Conservation (phyloP, 257 asterid species). For the Capsicum pubescens region DNA sequence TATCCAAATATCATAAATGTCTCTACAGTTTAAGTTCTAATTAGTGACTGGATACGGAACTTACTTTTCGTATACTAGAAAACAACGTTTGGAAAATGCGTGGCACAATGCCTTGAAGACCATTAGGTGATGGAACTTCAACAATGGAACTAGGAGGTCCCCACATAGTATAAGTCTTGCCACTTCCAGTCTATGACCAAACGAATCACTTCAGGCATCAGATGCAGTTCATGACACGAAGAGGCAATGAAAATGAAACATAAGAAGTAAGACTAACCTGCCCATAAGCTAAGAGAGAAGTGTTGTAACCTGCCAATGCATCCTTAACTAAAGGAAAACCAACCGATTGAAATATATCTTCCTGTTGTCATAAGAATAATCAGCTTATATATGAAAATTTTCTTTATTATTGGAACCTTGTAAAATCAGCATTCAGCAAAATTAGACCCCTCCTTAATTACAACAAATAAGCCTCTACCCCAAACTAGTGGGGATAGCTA, state of each 20-base stretch:
- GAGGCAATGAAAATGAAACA: neutral
- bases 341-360: slow-evolving; percentile 67
- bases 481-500: neutral
- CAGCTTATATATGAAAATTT: neutral
- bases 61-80: slow-evolving; percentile 79
- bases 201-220: slow-evolving; percentile 24
- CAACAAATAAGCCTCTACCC: neutral
- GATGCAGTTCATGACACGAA: slow-evolving; percentile 26
- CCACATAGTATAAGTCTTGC: slow-evolving; percentile 96
- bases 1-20: slow-evolving; percentile 12
- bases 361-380: slow-evolving; percentile 47
- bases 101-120: slow-evolving; percentile 85
- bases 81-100: slow-evolving; percentile 83
- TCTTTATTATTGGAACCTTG: neutral
- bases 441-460: neutral
- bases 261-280: slow-evolving; percentile 56
- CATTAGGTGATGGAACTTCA: slow-evolving; percentile 63
- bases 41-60: slow-evolving; percentile 17
- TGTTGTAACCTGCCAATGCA: slow-evolving; percentile 87
- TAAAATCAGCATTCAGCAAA: neutral
- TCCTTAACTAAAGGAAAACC: slow-evolving; percentile 87
- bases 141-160: slow-evolving; percentile 96
- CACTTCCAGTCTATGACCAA: slow-evolving; percentile 83
- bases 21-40: slow-evolving; percentile 3
- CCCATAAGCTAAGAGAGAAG: slow-evolving; percentile 91